A percentile compares a stretch with the other conserved stretches of the same genome.
phyloP scores from a whole-genome alignment of 2,329 filamentous ascomycete genomes.

The Fusarium dlaminii region DNA sequence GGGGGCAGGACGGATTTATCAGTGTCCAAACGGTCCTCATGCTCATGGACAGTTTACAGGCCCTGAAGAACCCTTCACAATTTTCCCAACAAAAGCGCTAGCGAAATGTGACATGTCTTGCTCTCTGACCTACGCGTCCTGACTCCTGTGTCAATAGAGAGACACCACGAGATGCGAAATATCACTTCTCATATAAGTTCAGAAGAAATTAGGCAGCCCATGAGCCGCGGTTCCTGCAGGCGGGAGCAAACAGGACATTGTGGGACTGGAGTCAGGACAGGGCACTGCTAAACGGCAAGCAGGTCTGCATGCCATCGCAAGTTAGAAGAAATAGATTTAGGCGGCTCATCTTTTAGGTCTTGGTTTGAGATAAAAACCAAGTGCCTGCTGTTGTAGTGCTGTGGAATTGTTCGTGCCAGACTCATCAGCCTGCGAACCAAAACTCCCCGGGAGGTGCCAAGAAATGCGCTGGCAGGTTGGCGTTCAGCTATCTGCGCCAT shows the following conservation, averaged over 20 bases:
- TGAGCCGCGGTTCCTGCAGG: too few species aligned
- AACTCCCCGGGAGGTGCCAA: not conserved
- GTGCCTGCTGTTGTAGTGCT: not conserved
- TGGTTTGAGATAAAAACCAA: too few species aligned
- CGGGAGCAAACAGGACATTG: not conserved
- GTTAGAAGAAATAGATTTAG: not conserved
- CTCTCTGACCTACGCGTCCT: too few species aligned
- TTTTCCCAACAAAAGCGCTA: too few species aligned
- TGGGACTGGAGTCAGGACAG: not conserved
- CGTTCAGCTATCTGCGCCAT: not conserved
- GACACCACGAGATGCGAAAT: not conserved
- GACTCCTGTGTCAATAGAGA: too few species aligned
- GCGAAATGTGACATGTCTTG: not conserved
- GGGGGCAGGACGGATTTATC: too few species aligned
- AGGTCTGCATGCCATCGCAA: not conserved
- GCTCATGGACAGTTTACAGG: too few species aligned
- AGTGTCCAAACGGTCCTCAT: too few species aligned
- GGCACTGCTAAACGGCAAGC: not conserved
- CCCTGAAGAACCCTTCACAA: too few species aligned
- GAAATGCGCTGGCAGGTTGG: fast-evolving
- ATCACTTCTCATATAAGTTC: not conserved
- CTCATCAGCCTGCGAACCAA: not conserved
- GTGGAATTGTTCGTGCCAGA: not conserved
- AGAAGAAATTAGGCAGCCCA: too few species aligned
- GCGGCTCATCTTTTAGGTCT: not conserved